Conservation (phyloP, 169 alveolate species). For the Plasmodium fragile region DNA sequence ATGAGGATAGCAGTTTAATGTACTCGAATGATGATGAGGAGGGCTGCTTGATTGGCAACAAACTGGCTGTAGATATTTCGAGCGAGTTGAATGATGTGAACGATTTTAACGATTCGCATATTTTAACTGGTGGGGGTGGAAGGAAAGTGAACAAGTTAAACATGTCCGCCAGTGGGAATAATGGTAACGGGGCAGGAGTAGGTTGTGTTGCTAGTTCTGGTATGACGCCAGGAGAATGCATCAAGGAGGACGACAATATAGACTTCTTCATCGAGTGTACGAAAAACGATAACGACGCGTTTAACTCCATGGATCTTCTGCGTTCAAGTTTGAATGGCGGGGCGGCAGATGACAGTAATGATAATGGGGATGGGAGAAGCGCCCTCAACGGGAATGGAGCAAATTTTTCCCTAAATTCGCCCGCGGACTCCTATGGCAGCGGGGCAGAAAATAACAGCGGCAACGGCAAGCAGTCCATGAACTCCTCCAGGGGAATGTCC, state of each 20-base stretch:
- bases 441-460: background rate
- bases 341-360: background rate
- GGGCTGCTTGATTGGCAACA: conserved; percentile 1
- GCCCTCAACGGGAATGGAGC: background rate
- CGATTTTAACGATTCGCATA: background rate
- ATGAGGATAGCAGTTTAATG: conserved; percentile 13
- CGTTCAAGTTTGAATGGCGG: conserved; percentile 38
- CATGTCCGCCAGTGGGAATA: background rate
- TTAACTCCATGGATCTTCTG: conserved; percentile 45
- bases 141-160: background rate
- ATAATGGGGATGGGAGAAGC: background rate
- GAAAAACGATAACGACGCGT: conserved; percentile 33
- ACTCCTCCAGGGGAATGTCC: conserved; percentile 37
- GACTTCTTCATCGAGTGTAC: conserved; percentile 42
- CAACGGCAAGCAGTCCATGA: conserved; percentile 7
- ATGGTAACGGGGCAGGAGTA: background rate
- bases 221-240: background rate
- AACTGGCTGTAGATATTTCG: background rate
- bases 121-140: background rate
- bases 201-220: background rate
- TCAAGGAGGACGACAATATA: conserved; percentile 30
- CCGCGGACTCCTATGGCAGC: conserved; percentile 2
- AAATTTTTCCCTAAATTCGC: background rate
- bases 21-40: conserved; percentile 69
- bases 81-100: background rate